Evolutionary conservation across 257 asterid genomes (phyloP).

Genomic region (Coffea eugenioides): DNA sequence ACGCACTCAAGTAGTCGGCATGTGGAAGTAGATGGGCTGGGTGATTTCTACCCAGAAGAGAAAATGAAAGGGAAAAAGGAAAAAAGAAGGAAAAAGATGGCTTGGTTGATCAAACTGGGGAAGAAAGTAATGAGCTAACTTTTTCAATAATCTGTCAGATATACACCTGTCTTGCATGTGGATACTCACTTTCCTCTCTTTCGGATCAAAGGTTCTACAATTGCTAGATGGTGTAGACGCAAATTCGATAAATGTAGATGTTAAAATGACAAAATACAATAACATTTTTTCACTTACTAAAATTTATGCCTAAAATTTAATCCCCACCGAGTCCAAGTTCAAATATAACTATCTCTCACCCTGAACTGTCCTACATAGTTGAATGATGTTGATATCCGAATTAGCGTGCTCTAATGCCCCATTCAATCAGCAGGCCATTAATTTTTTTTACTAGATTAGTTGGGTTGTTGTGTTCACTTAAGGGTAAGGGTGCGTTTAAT

Average conservation of each 20-base stretch:
- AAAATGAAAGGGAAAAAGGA: too few species aligned
- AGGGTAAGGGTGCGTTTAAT: background rate
- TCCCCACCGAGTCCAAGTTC: too few species aligned
- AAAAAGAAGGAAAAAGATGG: too few species aligned
- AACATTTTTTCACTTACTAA: too few species aligned
- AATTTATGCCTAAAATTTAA: too few species aligned
- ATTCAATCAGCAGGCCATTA: slow-evolving; percentile 3
- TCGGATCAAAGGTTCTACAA: too few species aligned
- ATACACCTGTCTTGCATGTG: slow-evolving; percentile 22
- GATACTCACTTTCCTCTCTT: background rate
- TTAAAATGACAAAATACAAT: too few species aligned
- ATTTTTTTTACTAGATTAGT: background rate
- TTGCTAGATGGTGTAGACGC: too few species aligned
- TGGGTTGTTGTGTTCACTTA: slow-evolving; percentile 2
- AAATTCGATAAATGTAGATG: too few species aligned
- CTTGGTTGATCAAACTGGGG: background rate
- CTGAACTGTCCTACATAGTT: background rate
- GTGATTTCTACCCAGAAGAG: background rate
- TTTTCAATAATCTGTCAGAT: slow-evolving; percentile 9
- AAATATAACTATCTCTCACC: too few species aligned
- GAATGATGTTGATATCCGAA: slow-evolving; percentile 10
- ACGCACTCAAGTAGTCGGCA: background rate
- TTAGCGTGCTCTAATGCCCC: background rate
- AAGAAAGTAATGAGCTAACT: background rate
- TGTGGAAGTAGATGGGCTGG: slow-evolving; percentile 1